phyloP scores from a whole-genome alignment of 2,329 filamentous ascomycete species.

The Madurella mycetomatis region DNA sequence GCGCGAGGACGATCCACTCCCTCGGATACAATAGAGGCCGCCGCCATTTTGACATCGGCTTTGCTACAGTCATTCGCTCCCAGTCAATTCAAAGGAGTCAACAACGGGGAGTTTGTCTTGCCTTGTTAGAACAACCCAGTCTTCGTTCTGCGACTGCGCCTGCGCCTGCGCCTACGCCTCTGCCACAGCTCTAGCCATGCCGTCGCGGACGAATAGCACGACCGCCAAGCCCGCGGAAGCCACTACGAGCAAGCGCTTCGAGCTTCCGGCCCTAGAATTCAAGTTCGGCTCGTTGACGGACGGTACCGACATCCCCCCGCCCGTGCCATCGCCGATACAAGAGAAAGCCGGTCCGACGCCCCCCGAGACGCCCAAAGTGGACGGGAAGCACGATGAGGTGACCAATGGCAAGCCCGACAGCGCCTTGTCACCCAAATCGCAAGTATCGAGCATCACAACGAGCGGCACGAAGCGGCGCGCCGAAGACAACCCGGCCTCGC shows the following conservation, averaged over 20 bases:
- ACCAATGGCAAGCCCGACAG: conserved; percentile 38
- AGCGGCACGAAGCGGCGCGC: conserved; percentile 46
- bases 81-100: not conserved
- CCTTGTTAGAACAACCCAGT: too few species aligned
- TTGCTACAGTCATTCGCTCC: not conserved
- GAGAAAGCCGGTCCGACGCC: conserved; percentile 41
- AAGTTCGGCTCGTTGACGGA: conserved; percentile 57
- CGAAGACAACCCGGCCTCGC: conserved; percentile 50
- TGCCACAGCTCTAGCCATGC: conserved; percentile 21
- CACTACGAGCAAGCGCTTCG: conserved; percentile 38
- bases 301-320: conserved; percentile 57
- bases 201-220: conserved; percentile 26
- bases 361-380: conserved; percentile 33
- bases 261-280: conserved; percentile 55
- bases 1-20: conserved; percentile 11
- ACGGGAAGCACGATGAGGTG: conserved; percentile 24
- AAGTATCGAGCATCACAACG: conserved; percentile 29
- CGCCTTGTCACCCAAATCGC: conserved; percentile 25
- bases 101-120: not conserved
- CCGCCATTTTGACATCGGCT: not conserved
- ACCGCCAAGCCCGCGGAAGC: conserved; percentile 16
- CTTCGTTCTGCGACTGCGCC: too few species aligned
- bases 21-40: not conserved
- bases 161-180: not conserved
- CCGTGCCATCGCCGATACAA: conserved; percentile 50